Base-by-base conservation (phyloP, 192 early-diverging fungal species). In the Backusella australiensis region DNA sequence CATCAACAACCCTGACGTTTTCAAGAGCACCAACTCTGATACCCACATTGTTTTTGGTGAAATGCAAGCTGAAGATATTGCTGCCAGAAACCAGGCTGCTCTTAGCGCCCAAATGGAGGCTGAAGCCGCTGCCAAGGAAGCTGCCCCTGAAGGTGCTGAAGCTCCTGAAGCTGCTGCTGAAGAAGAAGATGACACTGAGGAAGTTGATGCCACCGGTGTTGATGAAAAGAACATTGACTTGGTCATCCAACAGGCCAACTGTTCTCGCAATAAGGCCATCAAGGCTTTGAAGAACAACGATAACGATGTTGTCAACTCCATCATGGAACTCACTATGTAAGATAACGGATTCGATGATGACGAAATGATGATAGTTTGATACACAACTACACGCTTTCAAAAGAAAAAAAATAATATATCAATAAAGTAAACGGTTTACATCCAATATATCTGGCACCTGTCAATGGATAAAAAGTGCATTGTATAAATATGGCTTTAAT, bases 41-140 rank as follows among this genome's bases (percentile, higher is more conserved):
- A 96, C 94, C 75, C 95, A 96, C 91, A 92, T 98, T 77, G 95
- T 99, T 72, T 98, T 98, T 82, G 98, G 97, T 84, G 96, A 98
- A 88, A 93, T 94, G 67, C 90, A 93, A 80, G 85, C 92, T 68
- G 96, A 97, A 81, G 94, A 99, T 86, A 66, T 93, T 75, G 91
- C 86, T 83, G 84, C 90, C 75, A 89, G 91, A 85, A 89, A 91
- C 73, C 92, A 94, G 84, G 83, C 85, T 75, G 85, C 89, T 73
- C 89, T 89, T 81, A 87, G 90, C 71, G 86, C 88, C 75, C 85
- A 89, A 29, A 79, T 82, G 41, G 87, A 83, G 73, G 89, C 90
- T 82, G 89, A 89, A 82, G 82, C 80, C 32, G 73, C 78, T 77
- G 71, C 82, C 75, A 82, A 81, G 23, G 84, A 76, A 70, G 82